A percentile compares a stretch with the other conserved stretches of the same genome.
phyloP scores from a whole-genome alignment of 1,284 basidiomycete genomes.

The Boletus nobilissimus region DNA sequence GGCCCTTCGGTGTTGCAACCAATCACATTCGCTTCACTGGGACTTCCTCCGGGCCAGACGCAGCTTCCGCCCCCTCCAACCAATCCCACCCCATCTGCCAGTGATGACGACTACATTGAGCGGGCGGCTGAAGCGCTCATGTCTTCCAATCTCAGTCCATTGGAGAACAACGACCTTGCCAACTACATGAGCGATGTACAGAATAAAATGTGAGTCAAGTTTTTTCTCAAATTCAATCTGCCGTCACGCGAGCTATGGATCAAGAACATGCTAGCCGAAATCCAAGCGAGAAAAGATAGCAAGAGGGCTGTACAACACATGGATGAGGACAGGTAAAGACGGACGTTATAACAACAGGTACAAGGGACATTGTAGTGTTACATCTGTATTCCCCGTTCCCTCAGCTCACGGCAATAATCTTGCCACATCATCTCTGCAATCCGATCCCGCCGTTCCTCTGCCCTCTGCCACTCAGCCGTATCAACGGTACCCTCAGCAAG shows the following conservation, averaged over 20 bases:
- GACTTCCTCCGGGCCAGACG: too few relatives aligned
- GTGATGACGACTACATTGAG: neutral
- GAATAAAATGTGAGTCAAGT: neutral
- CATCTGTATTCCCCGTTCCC: neutral
- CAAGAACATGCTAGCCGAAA: neutral
- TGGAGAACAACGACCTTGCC: neutral
- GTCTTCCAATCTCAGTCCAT: neutral
- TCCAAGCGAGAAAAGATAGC: neutral
- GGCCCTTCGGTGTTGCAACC: neutral
- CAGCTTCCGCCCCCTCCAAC: too few relatives aligned
- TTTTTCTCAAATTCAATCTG: constrained; percentile 3
- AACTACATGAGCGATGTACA: constrained; percentile 5
- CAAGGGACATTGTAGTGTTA: too few relatives aligned
- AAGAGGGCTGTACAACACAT: too few relatives aligned
- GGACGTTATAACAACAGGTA: too few relatives aligned
- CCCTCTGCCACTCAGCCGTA: neutral
- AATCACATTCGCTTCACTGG: neutral
- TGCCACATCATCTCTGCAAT: constrained; percentile 34
- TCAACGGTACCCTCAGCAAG: constrained; percentile 6
- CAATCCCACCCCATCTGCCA: too few relatives aligned
- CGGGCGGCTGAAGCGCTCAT: neutral
- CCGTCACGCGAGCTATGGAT: neutral
- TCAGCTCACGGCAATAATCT: constrained; percentile 1
- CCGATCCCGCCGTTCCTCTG: constrained; percentile 11
- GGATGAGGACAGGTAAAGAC: too few relatives aligned